Conservation (phyloP, 2,329 filamentous ascomycete genomes). For the Stagonosporopsis cucurbitacearum region DNA sequence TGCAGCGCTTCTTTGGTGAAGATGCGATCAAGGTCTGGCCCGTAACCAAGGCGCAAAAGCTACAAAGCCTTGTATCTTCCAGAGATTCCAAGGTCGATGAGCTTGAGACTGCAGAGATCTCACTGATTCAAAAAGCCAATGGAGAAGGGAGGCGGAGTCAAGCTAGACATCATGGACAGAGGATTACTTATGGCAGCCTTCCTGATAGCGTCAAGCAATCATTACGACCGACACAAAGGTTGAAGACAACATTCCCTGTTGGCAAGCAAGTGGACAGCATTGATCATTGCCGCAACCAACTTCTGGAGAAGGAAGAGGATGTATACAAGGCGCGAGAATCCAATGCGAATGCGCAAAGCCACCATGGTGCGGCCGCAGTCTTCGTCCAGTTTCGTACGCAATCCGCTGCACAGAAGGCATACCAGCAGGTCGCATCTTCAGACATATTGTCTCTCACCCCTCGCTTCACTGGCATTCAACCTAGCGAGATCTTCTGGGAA, state of each 20-base stretch:
- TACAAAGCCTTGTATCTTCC: constrained; percentile 81
- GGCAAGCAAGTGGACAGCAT: constrained; percentile 95
- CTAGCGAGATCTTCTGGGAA: constrained; percentile 85
- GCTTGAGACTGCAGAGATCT: constrained; percentile 85
- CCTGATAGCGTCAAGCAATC: constrained; percentile 67
- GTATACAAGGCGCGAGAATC: constrained; percentile 71
- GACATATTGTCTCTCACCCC: constrained; percentile 77
- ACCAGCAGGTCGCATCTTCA: constrained; percentile 62
- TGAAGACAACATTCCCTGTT: constrained; percentile 59
- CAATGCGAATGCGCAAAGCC: constrained; percentile 63
- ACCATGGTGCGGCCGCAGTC: constrained; percentile 74
- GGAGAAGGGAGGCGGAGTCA: constrained; percentile 69
- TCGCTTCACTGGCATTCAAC: constrained; percentile 81
- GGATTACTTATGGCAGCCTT: constrained; percentile 59
- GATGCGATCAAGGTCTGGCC: constrained; percentile 87
- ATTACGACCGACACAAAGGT: constrained; percentile 51
- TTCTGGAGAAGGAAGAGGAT: constrained; percentile 75
- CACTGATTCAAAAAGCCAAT: constrained; percentile 81
- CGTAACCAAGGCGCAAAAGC: constrained; percentile 74
- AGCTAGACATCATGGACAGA: constrained; percentile 60
- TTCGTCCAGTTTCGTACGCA: constrained; percentile 91
- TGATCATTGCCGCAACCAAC: constrained; percentile 81
- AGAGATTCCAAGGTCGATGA: constrained; percentile 80
- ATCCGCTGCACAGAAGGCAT: constrained; percentile 83
- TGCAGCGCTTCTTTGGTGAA: constrained; percentile 80